Percentiles rank a stretch among this genome's conserved stretches.
phyloP scores from a whole-genome alignment of 140 eudicot species.

The Flaveria floridana region DNA sequence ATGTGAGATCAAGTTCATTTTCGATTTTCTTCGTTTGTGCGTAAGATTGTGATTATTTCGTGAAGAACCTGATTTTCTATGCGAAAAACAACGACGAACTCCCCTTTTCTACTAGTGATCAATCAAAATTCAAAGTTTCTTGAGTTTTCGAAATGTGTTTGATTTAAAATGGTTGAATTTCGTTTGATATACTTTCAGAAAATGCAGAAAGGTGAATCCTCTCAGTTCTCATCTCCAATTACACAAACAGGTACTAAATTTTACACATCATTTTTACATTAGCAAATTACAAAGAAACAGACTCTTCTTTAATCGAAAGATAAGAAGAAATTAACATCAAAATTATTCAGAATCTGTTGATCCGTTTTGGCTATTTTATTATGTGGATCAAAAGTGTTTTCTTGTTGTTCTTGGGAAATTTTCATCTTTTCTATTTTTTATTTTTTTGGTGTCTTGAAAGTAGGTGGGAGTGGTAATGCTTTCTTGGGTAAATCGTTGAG shows the following conservation, averaged over 20 bases:
- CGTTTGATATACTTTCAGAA: constrained; percentile 24
- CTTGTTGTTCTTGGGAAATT: neutral
- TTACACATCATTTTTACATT: too few species aligned
- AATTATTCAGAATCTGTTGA: too few species aligned
- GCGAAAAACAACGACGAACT: neutral
- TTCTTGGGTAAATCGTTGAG: constrained; percentile 22
- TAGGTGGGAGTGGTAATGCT: constrained; percentile 28
- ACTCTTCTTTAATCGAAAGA: neutral
- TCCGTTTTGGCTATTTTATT: too few species aligned
- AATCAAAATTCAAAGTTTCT: neutral
- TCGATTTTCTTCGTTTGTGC: neutral
- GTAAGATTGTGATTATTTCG: neutral
- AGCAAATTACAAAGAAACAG: neutral
- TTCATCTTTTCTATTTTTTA: too few species aligned
- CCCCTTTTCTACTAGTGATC: neutral
- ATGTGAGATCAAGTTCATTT: constrained; percentile 19
- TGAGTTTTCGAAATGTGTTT: neutral
- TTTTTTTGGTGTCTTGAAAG: neutral
- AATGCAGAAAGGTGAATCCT: constrained; percentile 42
- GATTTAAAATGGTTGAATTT: neutral
- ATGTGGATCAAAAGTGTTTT: too few species aligned
- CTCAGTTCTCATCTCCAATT: constrained; percentile 36
- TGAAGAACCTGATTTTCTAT: neutral
- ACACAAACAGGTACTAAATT: constrained; percentile 3
- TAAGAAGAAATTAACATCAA: neutral